phyloP scores from a whole-genome alignment of 2,329 filamentous ascomycete genomes.

The Botryosphaeria dothidea region DNA sequence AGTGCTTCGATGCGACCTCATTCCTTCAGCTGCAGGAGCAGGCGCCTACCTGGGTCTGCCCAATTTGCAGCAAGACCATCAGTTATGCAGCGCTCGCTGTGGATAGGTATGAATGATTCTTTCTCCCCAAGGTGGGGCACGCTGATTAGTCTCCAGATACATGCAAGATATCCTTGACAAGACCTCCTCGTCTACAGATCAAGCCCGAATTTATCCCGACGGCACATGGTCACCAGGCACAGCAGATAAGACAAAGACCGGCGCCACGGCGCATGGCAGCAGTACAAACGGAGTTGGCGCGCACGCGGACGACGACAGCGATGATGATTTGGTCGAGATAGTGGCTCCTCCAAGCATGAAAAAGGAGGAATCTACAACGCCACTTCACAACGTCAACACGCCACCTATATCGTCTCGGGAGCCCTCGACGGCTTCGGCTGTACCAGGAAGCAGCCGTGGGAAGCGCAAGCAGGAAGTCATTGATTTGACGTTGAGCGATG shows the following conservation, averaged over 20 bases:
- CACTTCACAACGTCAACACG: conserved; percentile 40
- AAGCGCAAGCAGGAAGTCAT: conserved; percentile 51
- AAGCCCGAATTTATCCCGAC: conserved; percentile 86
- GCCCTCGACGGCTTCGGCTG: conserved; percentile 33
- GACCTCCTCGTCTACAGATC: conserved; percentile 71
- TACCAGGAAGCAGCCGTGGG: conserved; percentile 35
- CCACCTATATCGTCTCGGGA: conserved; percentile 50
- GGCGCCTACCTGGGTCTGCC: conserved; percentile 94
- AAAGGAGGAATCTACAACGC: conserved; percentile 37
- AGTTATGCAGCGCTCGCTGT: conserved; percentile 81
- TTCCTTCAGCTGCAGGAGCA: conserved; percentile 95
- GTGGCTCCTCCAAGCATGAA: conserved; percentile 38
- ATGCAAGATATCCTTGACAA: conserved; percentile 81
- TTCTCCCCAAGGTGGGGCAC: conserved; percentile 15
- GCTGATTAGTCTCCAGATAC: conserved; percentile 57
- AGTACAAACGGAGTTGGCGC: conserved; percentile 31
- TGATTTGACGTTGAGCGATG: conserved; percentile 51
- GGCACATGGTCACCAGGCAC: conserved; percentile 69
- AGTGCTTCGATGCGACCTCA: conserved; percentile 91
- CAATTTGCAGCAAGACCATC: conserved; percentile 83
- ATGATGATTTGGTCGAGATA: conserved; percentile 49
- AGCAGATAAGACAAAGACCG: conserved; percentile 26
- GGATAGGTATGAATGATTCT: conserved; percentile 66
- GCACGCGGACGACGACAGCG: conserved; percentile 42
- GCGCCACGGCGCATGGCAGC: conserved; percentile 40